Conservation (phyloP, 2,329 filamentous ascomycete genomes). For the Xylariaceae sp. region DNA sequence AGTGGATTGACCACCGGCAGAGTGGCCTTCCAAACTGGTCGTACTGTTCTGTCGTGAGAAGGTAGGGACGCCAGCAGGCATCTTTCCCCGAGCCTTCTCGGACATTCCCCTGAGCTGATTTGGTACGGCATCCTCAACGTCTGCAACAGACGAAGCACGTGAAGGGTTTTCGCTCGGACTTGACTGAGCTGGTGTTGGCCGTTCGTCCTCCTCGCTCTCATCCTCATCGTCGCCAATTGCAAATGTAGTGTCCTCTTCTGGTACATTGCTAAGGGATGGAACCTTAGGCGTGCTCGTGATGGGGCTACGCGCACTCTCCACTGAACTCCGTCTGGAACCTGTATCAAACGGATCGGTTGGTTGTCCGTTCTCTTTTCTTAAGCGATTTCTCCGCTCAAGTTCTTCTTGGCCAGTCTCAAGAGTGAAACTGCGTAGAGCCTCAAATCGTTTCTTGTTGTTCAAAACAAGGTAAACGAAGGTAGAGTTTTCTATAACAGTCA, state of each 20-base stretch:
- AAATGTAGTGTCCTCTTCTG: slow-evolving; percentile 76
- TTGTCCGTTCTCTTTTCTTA: slow-evolving; percentile 57
- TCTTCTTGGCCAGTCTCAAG: slow-evolving; percentile 89
- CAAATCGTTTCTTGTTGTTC: slow-evolving; percentile 75
- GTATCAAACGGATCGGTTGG: slow-evolving; percentile 46
- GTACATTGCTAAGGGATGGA: slow-evolving; percentile 59
- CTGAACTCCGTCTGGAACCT: slow-evolving; percentile 54
- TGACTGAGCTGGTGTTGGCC: slow-evolving; percentile 55
- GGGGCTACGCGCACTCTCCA: slow-evolving; percentile 63
- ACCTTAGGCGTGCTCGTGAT: slow-evolving; percentile 48
- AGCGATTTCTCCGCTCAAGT: slow-evolving; percentile 71
- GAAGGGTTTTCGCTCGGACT: slow-evolving; percentile 59
- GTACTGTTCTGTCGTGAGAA: slow-evolving; percentile 91
- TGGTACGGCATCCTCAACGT: slow-evolving; percentile 72
- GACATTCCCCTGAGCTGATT: slow-evolving; percentile 87
- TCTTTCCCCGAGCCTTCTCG: slow-evolving; percentile 93
- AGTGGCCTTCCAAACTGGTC: slow-evolving; percentile 67
- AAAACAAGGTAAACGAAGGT: slow-evolving; percentile 75
- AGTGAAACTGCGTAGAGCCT: slow-evolving; percentile 80
- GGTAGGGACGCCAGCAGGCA: slow-evolving; percentile 74
- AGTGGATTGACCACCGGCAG: slow-evolving; percentile 51
- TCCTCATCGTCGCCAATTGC: slow-evolving; percentile 85
- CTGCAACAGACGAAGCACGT: slow-evolving; percentile 62
- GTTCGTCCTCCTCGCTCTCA: slow-evolving; percentile 45
- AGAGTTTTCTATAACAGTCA: slow-evolving; percentile 59